Evolutionary conservation across 73 alveolate genomes (phyloP).

Genomic region (Paramecium octaurelia): DNA sequence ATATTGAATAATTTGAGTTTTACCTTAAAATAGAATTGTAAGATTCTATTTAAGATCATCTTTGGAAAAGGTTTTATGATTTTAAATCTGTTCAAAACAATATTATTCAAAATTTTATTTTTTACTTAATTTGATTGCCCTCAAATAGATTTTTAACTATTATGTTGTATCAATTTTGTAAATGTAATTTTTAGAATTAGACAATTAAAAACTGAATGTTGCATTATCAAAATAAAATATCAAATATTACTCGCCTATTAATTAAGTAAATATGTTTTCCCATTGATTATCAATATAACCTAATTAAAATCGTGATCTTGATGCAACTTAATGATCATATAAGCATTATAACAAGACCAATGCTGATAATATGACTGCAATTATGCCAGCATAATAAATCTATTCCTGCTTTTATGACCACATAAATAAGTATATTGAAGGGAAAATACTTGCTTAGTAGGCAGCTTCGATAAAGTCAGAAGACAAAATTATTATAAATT

Average conservation of each 20-base stretch:
- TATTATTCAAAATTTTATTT: background rate
- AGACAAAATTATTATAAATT: background rate
- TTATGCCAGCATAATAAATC: background rate
- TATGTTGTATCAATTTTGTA: background rate
- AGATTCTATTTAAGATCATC: background rate
- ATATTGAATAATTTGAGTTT: background rate
- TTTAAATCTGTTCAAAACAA: background rate
- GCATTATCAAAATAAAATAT: background rate
- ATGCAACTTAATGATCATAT: background rate
- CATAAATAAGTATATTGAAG: background rate
- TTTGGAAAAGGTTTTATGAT: background rate
- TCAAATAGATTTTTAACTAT: background rate
- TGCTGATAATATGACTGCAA: background rate
- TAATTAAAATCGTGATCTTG: background rate
- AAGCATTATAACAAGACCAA: background rate
- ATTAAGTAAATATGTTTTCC: background rate
- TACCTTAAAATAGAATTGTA: background rate
- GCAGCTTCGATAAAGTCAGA: background rate
- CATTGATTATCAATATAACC: background rate
- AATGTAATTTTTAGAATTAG: background rate
- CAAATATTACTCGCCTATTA: background rate
- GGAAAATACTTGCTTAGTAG: background rate
- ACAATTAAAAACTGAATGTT: background rate
- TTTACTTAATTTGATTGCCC: background rate
- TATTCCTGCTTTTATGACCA: background rate